Evolutionary conservation across 345 rosid genomes (phyloP), one percentile per base, ranked within the genome.

Genomic region (Ceriops zippeliana): DNA sequence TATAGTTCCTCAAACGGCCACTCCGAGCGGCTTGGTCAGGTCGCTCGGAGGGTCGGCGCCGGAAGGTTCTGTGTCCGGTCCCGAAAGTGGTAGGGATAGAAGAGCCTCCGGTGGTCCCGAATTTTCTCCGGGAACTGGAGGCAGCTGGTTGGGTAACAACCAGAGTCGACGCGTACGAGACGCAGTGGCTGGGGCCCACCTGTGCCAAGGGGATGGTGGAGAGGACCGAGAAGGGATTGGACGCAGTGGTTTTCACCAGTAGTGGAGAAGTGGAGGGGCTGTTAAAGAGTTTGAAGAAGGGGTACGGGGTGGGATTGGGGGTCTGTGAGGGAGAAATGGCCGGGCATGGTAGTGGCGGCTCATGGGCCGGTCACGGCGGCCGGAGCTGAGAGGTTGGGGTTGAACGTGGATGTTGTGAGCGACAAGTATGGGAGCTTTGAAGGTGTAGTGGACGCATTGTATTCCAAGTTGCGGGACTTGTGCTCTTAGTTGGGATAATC

Each of bases 291-390:
- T 63, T 86, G 76, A 63, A 52, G 74, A 63, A 47, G 54, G 87
- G 70, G 71, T 65, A 72, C 5, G 84, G 85, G 85, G n/a, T 84
- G 86, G 84, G 79, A 81, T 27, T 84, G 88, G 91, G 56, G n/a
- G 70, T 67, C 7, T 75, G 76, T 86, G 68, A 75, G 80, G 79
- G 68, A 72, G 71, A 69, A 71, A 78, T 81, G 87, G 83, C 83
- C 79, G 37, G 58, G 68, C 21, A 57, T 86, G 75, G 72, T 83
- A 58, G 86, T 75, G 75, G 90, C 81, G 6, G 85, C 80, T 10
- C 86, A 86, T 58, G 88, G 90, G 47, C 88, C 90, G 34, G 83
- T 82, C 24, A 86, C 86, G 20, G 90, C 86, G 5, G 83, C 79
- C 0, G 90, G 87, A 42, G 87, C 90, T 16, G 75, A 75, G 81